Evolutionary conservation across 1,139 yeast species (phyloP).

Genomic region (Entelexis paramagnoliae): DNA sequence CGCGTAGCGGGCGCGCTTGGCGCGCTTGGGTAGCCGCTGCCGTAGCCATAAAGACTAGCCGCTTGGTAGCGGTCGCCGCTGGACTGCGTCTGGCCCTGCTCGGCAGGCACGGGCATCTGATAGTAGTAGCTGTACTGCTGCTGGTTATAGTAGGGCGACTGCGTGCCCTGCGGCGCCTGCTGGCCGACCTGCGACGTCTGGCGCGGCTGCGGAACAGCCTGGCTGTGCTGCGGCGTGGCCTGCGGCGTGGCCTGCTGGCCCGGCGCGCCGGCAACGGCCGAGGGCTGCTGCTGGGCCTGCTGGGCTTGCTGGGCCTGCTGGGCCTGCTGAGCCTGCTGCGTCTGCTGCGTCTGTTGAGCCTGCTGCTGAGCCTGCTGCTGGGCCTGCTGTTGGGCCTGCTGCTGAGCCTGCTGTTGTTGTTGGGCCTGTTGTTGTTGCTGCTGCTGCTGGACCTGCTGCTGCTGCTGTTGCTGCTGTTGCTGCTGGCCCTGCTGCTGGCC

Average conservation of each 20-base stretch:
- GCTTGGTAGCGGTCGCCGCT: conserved; percentile 15
- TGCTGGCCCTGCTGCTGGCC: conserved; percentile 8
- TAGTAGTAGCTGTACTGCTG: conserved; percentile 18
- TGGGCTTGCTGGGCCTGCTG: no score
- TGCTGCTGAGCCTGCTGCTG: no score
- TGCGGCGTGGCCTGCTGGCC: conserved; percentile 6
- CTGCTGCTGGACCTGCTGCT: conserved; percentile 22
- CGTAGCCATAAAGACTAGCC: conserved; percentile 15
- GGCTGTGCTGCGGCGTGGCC: conserved; percentile 2
- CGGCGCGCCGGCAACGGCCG: not conserved
- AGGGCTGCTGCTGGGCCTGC: conserved; percentile 21
- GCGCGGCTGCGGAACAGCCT: conserved; percentile 3
- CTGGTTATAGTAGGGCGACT: conserved; percentile 23
- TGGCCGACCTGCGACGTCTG: conserved; percentile 19
- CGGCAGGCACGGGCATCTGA: conserved; percentile 18
- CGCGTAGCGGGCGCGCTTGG: conserved; percentile 18
- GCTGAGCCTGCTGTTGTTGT: no score
- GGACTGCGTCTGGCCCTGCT: conserved; percentile 20
- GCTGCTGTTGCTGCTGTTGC: conserved; percentile 22
- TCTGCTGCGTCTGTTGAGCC: no score
- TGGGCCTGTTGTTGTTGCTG: no score
- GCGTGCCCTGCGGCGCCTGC: conserved; percentile 22
- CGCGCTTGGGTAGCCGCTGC: conserved; percentile 13
- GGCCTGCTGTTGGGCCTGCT: no score
- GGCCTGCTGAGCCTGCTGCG: no score